These are phyloP conservation scores for Saposhnikovia divaricata DNA, from an alignment of 129 eudicot genomes.

Conservation along the genomic window DNA sequence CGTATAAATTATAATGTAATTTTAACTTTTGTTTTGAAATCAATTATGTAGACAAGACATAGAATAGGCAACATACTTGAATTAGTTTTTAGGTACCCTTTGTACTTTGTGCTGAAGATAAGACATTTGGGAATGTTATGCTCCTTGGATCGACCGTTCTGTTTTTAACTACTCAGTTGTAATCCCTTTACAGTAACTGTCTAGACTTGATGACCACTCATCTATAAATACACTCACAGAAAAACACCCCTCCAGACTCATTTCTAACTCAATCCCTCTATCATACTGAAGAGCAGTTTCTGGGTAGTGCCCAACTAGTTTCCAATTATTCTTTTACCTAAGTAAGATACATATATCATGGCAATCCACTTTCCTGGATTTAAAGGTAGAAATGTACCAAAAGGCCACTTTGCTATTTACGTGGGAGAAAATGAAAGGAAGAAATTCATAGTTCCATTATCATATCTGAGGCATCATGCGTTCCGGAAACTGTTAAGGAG, in stretches of 20 bases:
- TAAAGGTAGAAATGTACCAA: background rate
- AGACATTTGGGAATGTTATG: background rate
- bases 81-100: background rate
- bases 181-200: background rate
- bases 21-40: too few species aligned
- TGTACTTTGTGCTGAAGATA: background rate
- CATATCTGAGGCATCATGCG: background rate
- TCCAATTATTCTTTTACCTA: background rate
- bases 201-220: too few species aligned
- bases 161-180: background rate
- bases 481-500: background rate
- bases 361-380: background rate
- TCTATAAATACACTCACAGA: background rate
- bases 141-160: background rate
- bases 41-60: too few species aligned
- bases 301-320: too few species aligned
- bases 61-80: too few species aligned
- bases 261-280: background rate
- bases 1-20: too few species aligned
- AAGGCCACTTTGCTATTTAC: constrained; percentile 1
- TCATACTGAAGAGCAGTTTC: background rate
- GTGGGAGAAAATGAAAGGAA: background rate
- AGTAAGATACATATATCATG: background rate
- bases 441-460: background rate
- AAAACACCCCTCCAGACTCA: background rate